Evolutionary conservation across 768 basidiomycete species (phyloP).

Genomic region (Leccinum imitatum): DNA sequence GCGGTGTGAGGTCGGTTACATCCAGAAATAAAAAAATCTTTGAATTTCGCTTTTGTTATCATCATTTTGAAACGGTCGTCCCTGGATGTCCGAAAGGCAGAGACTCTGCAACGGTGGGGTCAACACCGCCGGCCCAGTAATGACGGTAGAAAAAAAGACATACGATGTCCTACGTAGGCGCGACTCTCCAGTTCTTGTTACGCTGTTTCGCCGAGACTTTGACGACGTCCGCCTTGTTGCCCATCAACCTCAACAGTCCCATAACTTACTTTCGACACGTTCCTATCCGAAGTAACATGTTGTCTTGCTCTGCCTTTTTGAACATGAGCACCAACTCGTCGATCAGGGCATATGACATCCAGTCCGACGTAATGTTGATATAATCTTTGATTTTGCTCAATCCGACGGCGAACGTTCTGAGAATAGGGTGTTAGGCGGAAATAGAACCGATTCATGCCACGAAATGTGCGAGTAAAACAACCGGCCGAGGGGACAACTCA

Average conservation of each 20-base stretch:
- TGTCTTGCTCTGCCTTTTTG: conserved; percentile 67
- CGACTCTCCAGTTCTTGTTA: conserved; percentile 98
- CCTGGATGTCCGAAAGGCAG: conserved; percentile 93
- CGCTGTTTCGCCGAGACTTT: conserved; percentile 62
- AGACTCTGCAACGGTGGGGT: conserved; percentile 58
- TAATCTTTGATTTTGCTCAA: conserved; percentile 78
- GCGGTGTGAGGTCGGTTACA: conserved; percentile 29
- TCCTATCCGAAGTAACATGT: conserved; percentile 96
- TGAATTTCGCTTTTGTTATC: too few relatives aligned
- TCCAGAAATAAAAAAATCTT: not conserved
- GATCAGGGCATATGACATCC: conserved; percentile 94
- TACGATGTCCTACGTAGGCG: conserved; percentile 96
- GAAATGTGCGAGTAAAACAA: not conserved
- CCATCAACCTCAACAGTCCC: conserved; percentile 95
- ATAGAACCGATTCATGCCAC: conserved; percentile 68
- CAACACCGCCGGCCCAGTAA: conserved; percentile 2
- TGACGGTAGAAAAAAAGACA: conserved; percentile 23
- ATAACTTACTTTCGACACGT: conserved; percentile 98
- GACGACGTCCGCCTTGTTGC: conserved; percentile 74
- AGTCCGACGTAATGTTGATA: conserved; percentile 97
- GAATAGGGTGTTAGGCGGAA: conserved; percentile 97
- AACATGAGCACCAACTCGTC: conserved; percentile 97
- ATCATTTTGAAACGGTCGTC: conserved; percentile 18
- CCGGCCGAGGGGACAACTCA: conserved; percentile 39
- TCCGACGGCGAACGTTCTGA: too few relatives aligned